phyloP scores from a whole-genome alignment of 345 rosid species.

The Eucalyptus paniculata region DNA sequence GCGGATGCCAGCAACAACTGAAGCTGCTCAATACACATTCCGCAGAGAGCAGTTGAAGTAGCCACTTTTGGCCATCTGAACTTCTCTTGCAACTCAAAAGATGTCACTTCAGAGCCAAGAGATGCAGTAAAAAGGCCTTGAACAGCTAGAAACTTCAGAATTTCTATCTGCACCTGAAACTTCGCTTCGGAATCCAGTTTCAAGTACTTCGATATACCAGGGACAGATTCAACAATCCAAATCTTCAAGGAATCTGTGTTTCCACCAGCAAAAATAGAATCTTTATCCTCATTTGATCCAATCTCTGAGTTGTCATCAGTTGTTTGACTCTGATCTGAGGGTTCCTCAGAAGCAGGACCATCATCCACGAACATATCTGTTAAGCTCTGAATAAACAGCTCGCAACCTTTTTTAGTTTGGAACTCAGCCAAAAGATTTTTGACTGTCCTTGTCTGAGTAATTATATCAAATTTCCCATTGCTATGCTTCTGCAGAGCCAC shows the following conservation, averaged over 20 bases:
- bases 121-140: constrained; percentile 91
- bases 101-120: constrained; percentile 92
- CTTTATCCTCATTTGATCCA: constrained; percentile 74
- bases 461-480: constrained; percentile 72
- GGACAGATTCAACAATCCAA: constrained; percentile 89
- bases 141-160: constrained; percentile 85
- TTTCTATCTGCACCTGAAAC: constrained; percentile 65
- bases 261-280: constrained; percentile 34
- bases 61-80: constrained; percentile 93
- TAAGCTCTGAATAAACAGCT: constrained; percentile 67
- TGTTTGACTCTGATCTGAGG: constrained; percentile 98
- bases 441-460: constrained; percentile 65
- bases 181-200: constrained; percentile 63
- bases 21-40: constrained; percentile 84
- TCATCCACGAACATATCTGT: constrained; percentile 80
- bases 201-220: constrained; percentile 56
- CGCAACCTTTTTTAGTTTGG: constrained; percentile 72
- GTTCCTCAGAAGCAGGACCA: constrained; percentile 60
- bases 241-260: constrained; percentile 64
- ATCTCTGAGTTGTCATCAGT: constrained; percentile 96
- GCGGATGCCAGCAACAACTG: constrained; percentile 68
- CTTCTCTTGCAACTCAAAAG: constrained; percentile 92
- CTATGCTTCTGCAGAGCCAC: constrained; percentile 86
- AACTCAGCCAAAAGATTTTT: constrained; percentile 71
- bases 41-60: constrained; percentile 62